These are phyloP conservation scores for Fusarium solani-melongenae DNA, from an alignment of 2,329 filamentous ascomycete species.

Conservation along the genomic window DNA sequence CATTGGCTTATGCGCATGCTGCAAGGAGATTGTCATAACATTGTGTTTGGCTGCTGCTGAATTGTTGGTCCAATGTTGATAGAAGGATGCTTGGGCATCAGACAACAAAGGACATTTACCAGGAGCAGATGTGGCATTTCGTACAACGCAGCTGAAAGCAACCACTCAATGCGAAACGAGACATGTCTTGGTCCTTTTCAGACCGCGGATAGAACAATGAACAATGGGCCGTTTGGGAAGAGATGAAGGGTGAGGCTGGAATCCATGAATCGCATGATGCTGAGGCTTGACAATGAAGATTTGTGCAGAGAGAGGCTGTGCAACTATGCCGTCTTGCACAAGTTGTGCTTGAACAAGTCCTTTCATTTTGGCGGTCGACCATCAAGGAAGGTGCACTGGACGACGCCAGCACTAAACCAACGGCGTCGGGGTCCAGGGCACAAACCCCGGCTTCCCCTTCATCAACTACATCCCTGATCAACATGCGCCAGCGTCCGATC, in stretches of 20 bases:
- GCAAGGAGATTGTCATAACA: background rate
- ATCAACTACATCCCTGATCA: slow-evolving; percentile 38
- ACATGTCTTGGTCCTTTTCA: slow-evolving; percentile 18
- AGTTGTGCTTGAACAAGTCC: slow-evolving; percentile 22
- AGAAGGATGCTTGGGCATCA: background rate
- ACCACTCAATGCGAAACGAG: slow-evolving; percentile 29
- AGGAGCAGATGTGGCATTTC: background rate
- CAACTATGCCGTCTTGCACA: slow-evolving; percentile 21
- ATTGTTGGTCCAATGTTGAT: background rate
- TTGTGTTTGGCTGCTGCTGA: background rate
- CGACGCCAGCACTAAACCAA: slow-evolving; percentile 9
- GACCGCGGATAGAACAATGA: background rate
- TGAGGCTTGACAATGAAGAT: background rate
- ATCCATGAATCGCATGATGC: background rate
- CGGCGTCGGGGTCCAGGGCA: slow-evolving; percentile 9
- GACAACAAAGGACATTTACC: background rate
- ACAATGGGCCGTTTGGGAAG: background rate
- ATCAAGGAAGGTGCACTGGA: slow-evolving; percentile 20
- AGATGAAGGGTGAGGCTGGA: background rate
- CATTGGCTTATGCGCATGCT: slow-evolving; percentile 16
- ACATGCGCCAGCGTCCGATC: slow-evolving; percentile 39
- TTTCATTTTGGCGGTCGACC: slow-evolving; percentile 18
- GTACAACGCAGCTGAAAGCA: background rate
- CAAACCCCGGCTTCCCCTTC: slow-evolving; percentile 20
- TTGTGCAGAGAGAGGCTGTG: slow-evolving; percentile 10